Evolutionary conservation across 306 rosid genomes (phyloP).

Genomic region (Cicer cuneatum): DNA sequence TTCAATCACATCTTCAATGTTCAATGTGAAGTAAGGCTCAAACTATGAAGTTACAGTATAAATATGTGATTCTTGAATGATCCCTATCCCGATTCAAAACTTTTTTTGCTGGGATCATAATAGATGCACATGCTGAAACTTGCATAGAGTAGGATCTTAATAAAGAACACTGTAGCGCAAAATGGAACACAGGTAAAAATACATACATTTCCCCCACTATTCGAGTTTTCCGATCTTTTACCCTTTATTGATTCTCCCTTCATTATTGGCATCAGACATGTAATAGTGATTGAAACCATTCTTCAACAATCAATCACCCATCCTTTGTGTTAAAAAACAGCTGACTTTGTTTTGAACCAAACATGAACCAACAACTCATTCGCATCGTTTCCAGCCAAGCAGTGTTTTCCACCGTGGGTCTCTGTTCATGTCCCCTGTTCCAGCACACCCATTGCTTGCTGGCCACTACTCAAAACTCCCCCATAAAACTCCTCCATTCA

Average conservation of each 20-base stretch:
- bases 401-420: neutral
- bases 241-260: neutral
- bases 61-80: neutral
- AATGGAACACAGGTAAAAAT: neutral
- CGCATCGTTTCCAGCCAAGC: neutral
- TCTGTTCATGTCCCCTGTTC: neutral
- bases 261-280: neutral
- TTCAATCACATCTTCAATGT: conserved; percentile 4
- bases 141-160: too few species aligned
- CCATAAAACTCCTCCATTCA: neutral
- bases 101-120: neutral
- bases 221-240: neutral
- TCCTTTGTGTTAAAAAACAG: neutral
- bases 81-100: neutral
- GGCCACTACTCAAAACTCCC: neutral
- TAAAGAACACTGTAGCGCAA: neutral
- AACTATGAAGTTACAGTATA: neutral
- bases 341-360: neutral
- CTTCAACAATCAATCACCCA: neutral
- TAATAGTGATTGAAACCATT: neutral
- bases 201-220: neutral
- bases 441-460: neutral
- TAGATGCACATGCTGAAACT: too few species aligned
- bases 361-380: neutral
- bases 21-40: neutral